Evolutionary conservation across 768 basidiomycete genomes (phyloP).

Genomic region (Trichaptum fuscoviolaceum): DNA sequence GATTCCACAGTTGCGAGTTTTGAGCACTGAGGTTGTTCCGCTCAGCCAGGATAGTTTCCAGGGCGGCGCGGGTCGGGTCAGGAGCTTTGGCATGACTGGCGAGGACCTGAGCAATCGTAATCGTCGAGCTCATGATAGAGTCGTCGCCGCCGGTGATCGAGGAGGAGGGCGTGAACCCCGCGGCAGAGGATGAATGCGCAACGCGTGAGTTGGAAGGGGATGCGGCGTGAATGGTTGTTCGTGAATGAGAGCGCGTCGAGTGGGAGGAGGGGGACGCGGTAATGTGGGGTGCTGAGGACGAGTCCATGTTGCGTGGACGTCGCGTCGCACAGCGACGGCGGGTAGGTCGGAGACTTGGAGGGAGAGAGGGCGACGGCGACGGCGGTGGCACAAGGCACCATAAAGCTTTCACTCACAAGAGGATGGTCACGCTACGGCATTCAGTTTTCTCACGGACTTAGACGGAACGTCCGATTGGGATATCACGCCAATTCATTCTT

Average conservation of each 20-base stretch:
- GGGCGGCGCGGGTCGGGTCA: slow-evolving; percentile 53
- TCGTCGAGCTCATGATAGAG: slow-evolving; percentile 17
- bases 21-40: slow-evolving; percentile 76
- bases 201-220: slow-evolving; percentile 1
- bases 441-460: background rate
- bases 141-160: slow-evolving; percentile 22
- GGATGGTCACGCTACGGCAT: background rate
- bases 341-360: slow-evolving; percentile 1
- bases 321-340: slow-evolving; percentile 4
- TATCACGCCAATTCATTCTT: background rate
- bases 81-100: slow-evolving; percentile 44
- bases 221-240: background rate
- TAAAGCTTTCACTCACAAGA: background rate
- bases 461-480: background rate
- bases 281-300: slow-evolving; percentile 22
- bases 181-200: slow-evolving; percentile 18
- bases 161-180: slow-evolving; percentile 23
- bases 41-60: slow-evolving; percentile 75
- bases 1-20: slow-evolving; percentile 91
- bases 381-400: slow-evolving; percentile 1
- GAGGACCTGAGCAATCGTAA: slow-evolving; percentile 52
- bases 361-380: background rate
- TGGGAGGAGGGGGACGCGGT: slow-evolving; percentile 27
- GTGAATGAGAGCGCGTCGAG: slow-evolving; percentile 11
- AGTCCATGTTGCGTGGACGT: slow-evolving; percentile 14